Base-by-base conservation (phyloP, 2,329 filamentous ascomycete species). In the Teratosphaeria nubilosa region DNA sequence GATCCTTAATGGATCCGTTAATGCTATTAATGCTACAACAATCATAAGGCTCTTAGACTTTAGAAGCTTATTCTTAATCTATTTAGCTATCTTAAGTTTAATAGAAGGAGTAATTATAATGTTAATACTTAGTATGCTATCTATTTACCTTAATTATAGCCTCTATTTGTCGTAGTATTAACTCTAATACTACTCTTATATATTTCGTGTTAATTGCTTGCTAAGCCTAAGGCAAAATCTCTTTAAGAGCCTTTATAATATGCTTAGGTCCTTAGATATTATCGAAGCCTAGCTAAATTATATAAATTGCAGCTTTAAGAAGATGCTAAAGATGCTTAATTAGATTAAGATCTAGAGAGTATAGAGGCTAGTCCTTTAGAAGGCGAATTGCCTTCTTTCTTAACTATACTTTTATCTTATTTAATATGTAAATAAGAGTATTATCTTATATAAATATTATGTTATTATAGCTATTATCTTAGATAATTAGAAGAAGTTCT, bases 121-220 rank as follows among this genome's bases (percentile, higher is more conserved):
- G 32, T 54, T n/a, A 54, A 37, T 54, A 54, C 53, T 54, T 54
- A 13, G 53, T 54, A 4, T 54, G 53, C 53, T 22, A 54, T 5
- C 53, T 20, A 5, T 54, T 5, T 22, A n/a, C 53, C n/a, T 22
- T 22, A 34, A 54, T 54, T 34, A 54, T 27, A 14, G 27, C 53
- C 53, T 54, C 5, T 14, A 54, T 10, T 10, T 27, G 22, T 34
- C 53, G 14, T 54, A 24, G 53, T 20, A 54, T 37, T 14, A 13
- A 54, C n/a, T 37, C 34, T 32, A 22, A 31, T 37, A 10, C 25
- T 20, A 54, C 34, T 31, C 11, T 13, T 54, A 54, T 24, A 34
- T 13, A 34, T 27, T 54, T n/a, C 11, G 10, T 31, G 32, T 27
- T 22, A 34, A 37, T 54, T 16, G 5, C 3, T 31, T 54, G 27